Evolutionary conservation across 2,329 filamentous ascomycete species (phyloP).

Genomic region (Stylonectria norvegica): DNA sequence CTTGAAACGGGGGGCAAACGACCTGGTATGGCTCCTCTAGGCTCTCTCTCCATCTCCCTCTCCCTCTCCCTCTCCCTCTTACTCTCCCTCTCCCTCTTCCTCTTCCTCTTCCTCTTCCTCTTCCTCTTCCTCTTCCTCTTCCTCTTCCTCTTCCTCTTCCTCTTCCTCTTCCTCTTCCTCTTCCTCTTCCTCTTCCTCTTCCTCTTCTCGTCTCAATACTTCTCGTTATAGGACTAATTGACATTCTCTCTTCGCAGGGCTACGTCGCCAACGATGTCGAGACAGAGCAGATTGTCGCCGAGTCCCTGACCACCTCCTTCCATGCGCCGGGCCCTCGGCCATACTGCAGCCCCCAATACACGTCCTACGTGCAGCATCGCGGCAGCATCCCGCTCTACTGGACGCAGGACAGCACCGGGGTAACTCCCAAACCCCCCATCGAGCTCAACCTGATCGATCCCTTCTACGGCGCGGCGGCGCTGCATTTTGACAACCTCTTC

Average conservation of each 20-base stretch:
- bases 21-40: slow-evolving; percentile 52
- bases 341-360: slow-evolving; percentile 86
- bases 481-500: slow-evolving; percentile 95
- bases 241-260: too few relatives aligned
- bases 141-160: too few relatives aligned
- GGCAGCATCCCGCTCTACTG: slow-evolving; percentile 96
- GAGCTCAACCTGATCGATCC: slow-evolving; percentile 94
- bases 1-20: slow-evolving; percentile 90
- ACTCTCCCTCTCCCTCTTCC: too few relatives aligned
- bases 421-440: slow-evolving; percentile 94
- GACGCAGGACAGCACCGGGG: slow-evolving; percentile 94
- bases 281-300: slow-evolving; percentile 96
- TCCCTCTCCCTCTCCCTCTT: slow-evolving; percentile 4
- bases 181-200: too few relatives aligned
- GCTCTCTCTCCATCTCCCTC: too few relatives aligned
- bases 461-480: slow-evolving; percentile 86
- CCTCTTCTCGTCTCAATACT: background rate
- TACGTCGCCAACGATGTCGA: slow-evolving; percentile 99
- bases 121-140: too few relatives aligned
- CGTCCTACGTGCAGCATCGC: slow-evolving; percentile 93
- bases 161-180: too few relatives aligned
- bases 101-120: too few relatives aligned
- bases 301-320: slow-evolving; percentile 91
- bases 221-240: background rate
- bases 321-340: slow-evolving; percentile 83